Evolutionary conservation across 1,284 basidiomycete species (phyloP), one percentile per base, ranked within the genome.

Genomic region (Melanopsichium pennsylvanicum): DNA sequence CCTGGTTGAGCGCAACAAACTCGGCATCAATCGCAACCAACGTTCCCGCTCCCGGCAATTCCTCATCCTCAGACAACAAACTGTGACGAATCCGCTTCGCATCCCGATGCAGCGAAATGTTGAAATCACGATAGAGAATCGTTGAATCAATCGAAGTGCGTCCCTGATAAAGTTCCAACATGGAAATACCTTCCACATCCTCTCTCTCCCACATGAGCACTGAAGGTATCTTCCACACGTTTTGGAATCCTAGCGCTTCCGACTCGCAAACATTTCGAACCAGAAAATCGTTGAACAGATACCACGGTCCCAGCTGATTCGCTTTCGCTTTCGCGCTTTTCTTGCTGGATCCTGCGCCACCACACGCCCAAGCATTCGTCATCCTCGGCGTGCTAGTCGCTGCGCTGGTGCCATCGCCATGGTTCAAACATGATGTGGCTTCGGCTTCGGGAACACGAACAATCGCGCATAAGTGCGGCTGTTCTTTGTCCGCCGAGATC

Each of bases 21-120:
- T 98, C 96, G 2, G 96, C 93, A 78, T 98, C 96, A 66, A 99
- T 97, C 2, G 94, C 88, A 18, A 98, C 88, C 37, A 96, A 83
- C 4, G 90, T 94, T 3, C 93, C 95, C 0, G 72, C 63, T 10
- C 89, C 88, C 0, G 93, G 95, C 16, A 96, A 82, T n/a, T n/a
- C n/a, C 81, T 97, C 95, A n/a, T 89, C 87, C 15, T 83, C 82
- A 2, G 83, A 81, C 23, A 97, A 83, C 31, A 87, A 84, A 61
- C 89, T 86, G 74, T 97, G 94, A 78, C 90, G 90, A 74, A 95
- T 88, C 58, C 86, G 80, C 35, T 78, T 84, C 15, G 85, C 84
- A 74, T 93, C 88, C 3, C 93, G 90, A 75, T 92, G 88, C 63
- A 50, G 29, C 12, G 72, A 37, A 29, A 76, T 90, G 19, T 90